Base-by-base conservation (phyloP, 2,329 filamentous ascomycete genomes). In the Arthrobotrys entomopaga region DNA sequence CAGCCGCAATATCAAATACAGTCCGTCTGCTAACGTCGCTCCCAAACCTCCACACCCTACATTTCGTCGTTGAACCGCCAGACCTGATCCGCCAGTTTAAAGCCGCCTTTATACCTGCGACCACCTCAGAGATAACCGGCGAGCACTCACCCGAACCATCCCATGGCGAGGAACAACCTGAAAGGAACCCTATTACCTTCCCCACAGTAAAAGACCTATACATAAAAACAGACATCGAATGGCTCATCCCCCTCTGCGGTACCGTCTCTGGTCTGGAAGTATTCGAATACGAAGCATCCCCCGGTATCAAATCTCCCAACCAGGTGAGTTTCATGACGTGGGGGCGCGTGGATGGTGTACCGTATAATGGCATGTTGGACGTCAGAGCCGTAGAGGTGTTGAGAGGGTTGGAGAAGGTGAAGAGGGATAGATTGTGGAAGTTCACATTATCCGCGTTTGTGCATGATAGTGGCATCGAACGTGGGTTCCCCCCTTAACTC, bases 21-120 rank as follows among this genome's bases (percentile, higher is more conserved):
- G 29, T 58, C 56, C 40, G 16, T 8, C 19, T 73, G 1, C 56
- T 73, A 8, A 65, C 20, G 22, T 66, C 69, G 7, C 29, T 66
- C 8, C 69, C 61, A 16, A 29, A 65, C 43, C 56, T 73, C 4
- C 56, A 65, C 46, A 63, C 56, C 22, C 61, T 73, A 4, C 49
- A 73, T 29, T 56, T 73, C 48, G 24, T 34, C 20, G 20, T 66
- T 56, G 56, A 73, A 50, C 69, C 69, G 10, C 4, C 24, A 10
- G 24, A 34, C 3, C 10, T 73, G 3, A 24, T 60, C 22, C 22
- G 38, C 6, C 13, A 43, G 5, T 58, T 73, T 13, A 61, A 52
- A 26, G 13, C 15, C 8, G 20, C 43, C 4, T 38, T 73, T 8
- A 24, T 58, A 6, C 15, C 22, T 3, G 15, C n/a, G 0, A 26